phyloP scores from a whole-genome alignment of 108 stramenopile species.

The Aurantiochytrium sp. region DNA sequence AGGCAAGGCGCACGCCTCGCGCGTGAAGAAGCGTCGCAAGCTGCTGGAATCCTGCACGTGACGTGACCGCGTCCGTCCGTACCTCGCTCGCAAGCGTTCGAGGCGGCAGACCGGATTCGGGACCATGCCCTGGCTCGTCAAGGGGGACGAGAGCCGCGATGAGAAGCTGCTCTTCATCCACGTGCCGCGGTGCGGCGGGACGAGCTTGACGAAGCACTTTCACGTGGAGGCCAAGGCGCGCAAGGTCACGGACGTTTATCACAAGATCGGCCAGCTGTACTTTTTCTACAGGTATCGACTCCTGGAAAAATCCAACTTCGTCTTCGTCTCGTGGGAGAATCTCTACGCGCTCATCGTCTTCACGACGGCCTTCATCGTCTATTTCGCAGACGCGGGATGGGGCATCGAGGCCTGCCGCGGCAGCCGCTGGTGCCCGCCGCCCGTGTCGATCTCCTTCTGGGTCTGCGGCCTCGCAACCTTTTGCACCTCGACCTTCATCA shows the following conservation, averaged over 20 bases:
- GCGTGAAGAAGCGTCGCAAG: too few species aligned
- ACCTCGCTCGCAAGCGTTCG: not conserved
- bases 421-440: not conserved
- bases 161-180: slow-evolving; percentile 60
- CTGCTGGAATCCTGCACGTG: not conserved
- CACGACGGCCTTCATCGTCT: not conserved
- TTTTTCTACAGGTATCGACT: slow-evolving; percentile 59
- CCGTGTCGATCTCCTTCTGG: slow-evolving; percentile 8
- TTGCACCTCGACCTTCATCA: slow-evolving; percentile 48
- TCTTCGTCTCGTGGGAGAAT: slow-evolving; percentile 46
- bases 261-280: slow-evolving; percentile 49
- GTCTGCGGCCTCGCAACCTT: not conserved
- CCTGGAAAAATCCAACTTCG: slow-evolving; percentile 60
- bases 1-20: too few species aligned
- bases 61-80: not conserved
- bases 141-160: not conserved
- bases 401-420: not conserved
- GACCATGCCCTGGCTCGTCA: slow-evolving; percentile 15
- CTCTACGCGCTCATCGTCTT: slow-evolving; percentile 13
- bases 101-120: not conserved
- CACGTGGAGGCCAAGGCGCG: slow-evolving; percentile 49
- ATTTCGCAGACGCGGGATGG: not conserved
- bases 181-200: slow-evolving; percentile 64
- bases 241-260: not conserved
- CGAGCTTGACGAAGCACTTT: slow-evolving; percentile 57